Base-by-base conservation (phyloP, 176 grass and related monocot genomes). In the Phragmites australis region DNA sequence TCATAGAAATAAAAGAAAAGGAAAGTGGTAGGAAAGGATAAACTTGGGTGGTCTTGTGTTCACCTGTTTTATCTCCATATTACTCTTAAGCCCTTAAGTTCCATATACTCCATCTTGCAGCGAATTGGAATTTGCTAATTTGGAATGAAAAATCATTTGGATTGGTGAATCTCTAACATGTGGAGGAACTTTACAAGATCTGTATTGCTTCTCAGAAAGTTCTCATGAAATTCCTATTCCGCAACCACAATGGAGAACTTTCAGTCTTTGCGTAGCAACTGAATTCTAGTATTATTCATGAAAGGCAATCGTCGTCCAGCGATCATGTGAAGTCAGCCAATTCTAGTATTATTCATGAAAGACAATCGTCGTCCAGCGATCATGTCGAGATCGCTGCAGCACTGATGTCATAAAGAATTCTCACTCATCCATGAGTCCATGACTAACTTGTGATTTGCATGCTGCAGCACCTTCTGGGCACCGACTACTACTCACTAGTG, bases 1-100 rank as follows among this genome's bases (percentile, higher is more conserved):
- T 61, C 63, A 13, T 25, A 6, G 11, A 74, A 54, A 80, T 6
- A 37, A 27, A 40, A 77, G 5, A 9, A 2, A 9, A 41, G 39
- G 34, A 61, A 23, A 44, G 2, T 29, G 21, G 2, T 50, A 11
- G 42, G 42, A 23, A 62, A 68, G 23, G 65, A 61, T 60, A 76
- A 81, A 25, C 3, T 42, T 40, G 29, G 22, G 52, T 16, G 39
- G 6, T 19, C 42, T 51, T 52, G 15, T 45, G 61, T 25, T 80
- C 59, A 74, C 59, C 21, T 17, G 31, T 68, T 84, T 51, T 60
- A 27, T 76, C 18, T 3, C 31, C 75, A n/a, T n/a, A n/a, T n/a
- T n/a, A n/a, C n/a, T n/a, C n/a, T n/a, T n/a, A n/a, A n/a, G n/a
- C n/a, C n/a, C n/a, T n/a, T n/a, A n/a, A n/a, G n/a, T n/a, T n/a